Conservation (phyloP, 768 basidiomycete species). For the Russula sp. region DNA sequence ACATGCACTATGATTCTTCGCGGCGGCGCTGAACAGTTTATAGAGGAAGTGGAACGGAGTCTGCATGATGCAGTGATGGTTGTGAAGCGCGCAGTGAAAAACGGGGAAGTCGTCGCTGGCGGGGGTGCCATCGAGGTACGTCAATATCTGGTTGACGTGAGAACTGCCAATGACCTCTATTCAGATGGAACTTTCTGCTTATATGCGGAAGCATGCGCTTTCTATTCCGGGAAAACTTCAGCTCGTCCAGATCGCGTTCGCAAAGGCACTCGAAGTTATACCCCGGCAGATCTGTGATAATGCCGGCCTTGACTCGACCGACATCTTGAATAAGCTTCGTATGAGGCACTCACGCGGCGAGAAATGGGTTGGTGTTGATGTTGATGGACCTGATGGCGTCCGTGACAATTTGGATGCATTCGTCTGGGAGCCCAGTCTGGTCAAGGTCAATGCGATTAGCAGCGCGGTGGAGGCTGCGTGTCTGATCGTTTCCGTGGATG, state of each 20-base stretch:
- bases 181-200: slow-evolving; percentile 96
- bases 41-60: slow-evolving; percentile 96
- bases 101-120: slow-evolving; percentile 94
- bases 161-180: neutral
- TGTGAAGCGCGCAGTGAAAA: slow-evolving; percentile 95
- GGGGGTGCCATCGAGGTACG: slow-evolving; percentile 94
- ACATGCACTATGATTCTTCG: slow-evolving; percentile 93
- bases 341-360: slow-evolving; percentile 92
- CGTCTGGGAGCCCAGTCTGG: slow-evolving; percentile 96
- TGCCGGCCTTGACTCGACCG: slow-evolving; percentile 95
- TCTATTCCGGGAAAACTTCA: slow-evolving; percentile 96
- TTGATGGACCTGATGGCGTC: slow-evolving; percentile 84
- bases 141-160: neutral
- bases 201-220: slow-evolving; percentile 85
- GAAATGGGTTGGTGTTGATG: slow-evolving; percentile 91
- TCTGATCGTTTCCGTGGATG: slow-evolving; percentile 92
- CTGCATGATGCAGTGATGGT: slow-evolving; percentile 99
- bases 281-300: slow-evolving; percentile 99
- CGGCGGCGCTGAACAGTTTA: slow-evolving; percentile 98
- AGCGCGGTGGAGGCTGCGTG: slow-evolving; percentile 97
- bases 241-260: slow-evolving; percentile 90
- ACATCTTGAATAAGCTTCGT: slow-evolving; percentile 93
- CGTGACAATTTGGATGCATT: slow-evolving; percentile 97
- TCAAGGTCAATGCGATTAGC: slow-evolving; percentile 93
- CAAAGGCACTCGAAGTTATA: slow-evolving; percentile 95